Conservation (phyloP, 306 rosid species). For the Castanea mollissima region DNA sequence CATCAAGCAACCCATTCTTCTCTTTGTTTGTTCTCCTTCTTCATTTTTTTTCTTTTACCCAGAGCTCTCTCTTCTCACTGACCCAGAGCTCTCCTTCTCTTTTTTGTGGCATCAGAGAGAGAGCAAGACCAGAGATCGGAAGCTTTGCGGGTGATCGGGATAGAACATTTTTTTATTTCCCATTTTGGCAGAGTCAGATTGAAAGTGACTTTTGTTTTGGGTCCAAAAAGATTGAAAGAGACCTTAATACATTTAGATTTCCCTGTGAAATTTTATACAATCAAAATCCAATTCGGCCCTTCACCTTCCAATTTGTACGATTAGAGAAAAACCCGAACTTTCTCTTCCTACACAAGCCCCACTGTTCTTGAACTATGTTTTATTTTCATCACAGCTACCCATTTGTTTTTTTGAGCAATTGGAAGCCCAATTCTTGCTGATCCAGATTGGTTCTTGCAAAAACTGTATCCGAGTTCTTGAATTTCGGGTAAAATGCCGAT, state of each 20-base stretch:
- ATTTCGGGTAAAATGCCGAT: conserved; percentile 48
- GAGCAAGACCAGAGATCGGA: no score
- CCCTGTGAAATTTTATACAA: not conserved
- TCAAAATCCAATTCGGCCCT: not conserved
- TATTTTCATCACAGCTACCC: conserved; percentile 6
- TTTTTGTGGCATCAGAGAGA: no score
- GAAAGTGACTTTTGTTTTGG: not conserved
- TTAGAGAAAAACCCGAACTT: conserved; percentile 2
- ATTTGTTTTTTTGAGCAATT: conserved; percentile 24
- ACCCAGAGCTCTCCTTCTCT: no score
- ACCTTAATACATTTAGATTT: not conserved
- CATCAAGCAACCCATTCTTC: no score
- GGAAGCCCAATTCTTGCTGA: conserved; percentile 31
- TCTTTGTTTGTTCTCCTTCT: no score
- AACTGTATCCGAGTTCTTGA: conserved; percentile 28
- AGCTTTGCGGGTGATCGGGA: no score
- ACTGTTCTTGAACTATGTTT: not conserved
- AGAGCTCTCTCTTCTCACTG: no score
- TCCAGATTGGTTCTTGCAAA: conserved; percentile 44
- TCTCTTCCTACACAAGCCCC: conserved; percentile 7
- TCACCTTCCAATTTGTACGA: not conserved
- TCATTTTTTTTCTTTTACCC: no score
- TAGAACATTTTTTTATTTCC: not conserved
- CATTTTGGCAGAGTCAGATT: not conserved
- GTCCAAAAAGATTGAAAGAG: not conserved